phyloP scores from a whole-genome alignment of 345 rosid genomes.

The Rhodamnia argentea region DNA sequence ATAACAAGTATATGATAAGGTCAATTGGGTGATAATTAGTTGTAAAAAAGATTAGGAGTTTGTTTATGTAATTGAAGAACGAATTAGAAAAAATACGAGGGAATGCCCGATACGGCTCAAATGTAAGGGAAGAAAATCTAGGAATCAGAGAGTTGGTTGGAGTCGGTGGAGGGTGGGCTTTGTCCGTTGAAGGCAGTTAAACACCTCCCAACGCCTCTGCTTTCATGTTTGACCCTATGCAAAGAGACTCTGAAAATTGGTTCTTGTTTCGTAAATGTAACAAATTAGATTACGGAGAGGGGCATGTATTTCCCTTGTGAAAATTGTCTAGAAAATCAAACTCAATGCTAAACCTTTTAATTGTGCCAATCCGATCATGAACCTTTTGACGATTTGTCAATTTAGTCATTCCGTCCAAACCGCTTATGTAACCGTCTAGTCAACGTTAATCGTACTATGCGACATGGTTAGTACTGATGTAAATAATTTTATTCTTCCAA shows the following conservation, averaged over 20 bases:
- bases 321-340: no score
- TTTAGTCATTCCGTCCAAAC: no score
- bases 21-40: not conserved
- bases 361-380: no score
- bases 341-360: no score
- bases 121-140: not conserved
- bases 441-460: no score
- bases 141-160: constrained; percentile 1
- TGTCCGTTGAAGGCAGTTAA: not conserved
- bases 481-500: no score
- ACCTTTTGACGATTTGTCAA: no score
- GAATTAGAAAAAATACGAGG: not conserved
- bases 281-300: not conserved
- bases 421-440: no score
- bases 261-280: not conserved
- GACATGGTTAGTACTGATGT: no score
- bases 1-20: not conserved
- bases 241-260: not conserved
- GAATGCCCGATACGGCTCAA: not conserved
- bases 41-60: not conserved
- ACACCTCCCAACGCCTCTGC: constrained; percentile 11
- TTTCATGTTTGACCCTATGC: not conserved
- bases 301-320: not conserved
- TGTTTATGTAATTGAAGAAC: not conserved
- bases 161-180: not conserved